Evolutionary conservation across 2,329 filamentous ascomycete species (phyloP).

Genomic region (Alternaria ethzedia): DNA sequence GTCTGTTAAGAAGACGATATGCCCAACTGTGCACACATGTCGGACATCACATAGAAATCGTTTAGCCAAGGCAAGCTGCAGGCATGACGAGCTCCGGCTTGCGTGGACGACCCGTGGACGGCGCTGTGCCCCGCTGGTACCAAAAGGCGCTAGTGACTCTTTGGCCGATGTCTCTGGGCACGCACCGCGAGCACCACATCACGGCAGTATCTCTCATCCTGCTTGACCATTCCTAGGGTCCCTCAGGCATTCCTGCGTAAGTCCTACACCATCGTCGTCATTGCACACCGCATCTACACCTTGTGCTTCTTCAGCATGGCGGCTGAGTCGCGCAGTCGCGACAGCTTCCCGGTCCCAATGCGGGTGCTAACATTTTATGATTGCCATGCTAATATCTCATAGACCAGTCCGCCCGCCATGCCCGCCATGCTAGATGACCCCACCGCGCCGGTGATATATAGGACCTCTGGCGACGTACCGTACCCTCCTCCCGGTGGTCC

Average conservation of each 20-base stretch:
- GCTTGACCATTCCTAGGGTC: constrained; percentile 18
- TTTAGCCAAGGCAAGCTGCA: neutral
- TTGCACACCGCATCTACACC: neutral
- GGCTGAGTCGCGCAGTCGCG: neutral
- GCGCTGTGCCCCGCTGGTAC: neutral
- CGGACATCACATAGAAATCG: neutral
- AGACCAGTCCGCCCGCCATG: constrained; percentile 58
- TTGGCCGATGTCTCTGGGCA: neutral
- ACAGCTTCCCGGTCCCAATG: constrained; percentile 1
- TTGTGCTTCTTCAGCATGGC: neutral
- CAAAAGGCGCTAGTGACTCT: neutral
- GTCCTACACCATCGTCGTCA: constrained; percentile 14
- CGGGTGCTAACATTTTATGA: constrained; percentile 1
- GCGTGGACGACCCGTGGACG: neutral
- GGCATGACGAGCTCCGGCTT: neutral
- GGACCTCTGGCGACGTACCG: constrained; percentile 69
- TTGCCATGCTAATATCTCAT: constrained; percentile 9
- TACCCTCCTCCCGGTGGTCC: constrained; percentile 68
- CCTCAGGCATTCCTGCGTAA: constrained; percentile 15
- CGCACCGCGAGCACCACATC: constrained; percentile 24
- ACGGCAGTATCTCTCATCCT: constrained; percentile 32
- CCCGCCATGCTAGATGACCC: constrained; percentile 82
- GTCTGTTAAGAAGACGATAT: neutral
- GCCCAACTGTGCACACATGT: neutral
- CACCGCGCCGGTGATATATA: constrained; percentile 71